These are phyloP conservation scores for Rubus idaeus DNA, from an alignment of 306 rosid genomes.

Conservation along the genomic window DNA sequence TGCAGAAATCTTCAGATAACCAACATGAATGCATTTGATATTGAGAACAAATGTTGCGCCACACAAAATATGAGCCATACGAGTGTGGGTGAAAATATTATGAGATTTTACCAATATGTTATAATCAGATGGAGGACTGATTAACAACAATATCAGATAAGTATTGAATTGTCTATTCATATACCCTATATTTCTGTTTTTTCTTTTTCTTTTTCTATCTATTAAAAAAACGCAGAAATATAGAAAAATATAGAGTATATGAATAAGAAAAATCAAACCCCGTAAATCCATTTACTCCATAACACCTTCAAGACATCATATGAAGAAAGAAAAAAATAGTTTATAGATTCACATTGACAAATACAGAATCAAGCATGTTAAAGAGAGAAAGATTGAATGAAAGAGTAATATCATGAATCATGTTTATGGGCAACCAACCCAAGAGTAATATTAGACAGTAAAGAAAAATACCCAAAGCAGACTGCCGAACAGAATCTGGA, in stretches of 20 bases:
- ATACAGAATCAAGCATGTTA: background rate
- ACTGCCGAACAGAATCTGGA: constrained; percentile 61
- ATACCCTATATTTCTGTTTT: too few species aligned
- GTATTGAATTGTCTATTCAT: background rate
- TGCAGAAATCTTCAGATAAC: background rate
- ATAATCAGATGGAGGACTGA: background rate
- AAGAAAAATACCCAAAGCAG: constrained; percentile 47
- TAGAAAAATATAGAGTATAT: background rate
- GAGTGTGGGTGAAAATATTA: background rate
- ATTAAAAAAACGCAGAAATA: background rate
- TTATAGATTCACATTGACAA: background rate
- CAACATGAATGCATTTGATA: background rate
- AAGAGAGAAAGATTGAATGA: background rate
- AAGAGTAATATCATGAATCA: background rate
- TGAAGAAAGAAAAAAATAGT: background rate
- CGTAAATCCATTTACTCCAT: background rate
- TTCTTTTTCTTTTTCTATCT: too few species aligned
- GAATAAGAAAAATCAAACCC: background rate
- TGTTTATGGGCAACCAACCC: background rate
- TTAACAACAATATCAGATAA: background rate
- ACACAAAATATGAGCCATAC: constrained; percentile 5
- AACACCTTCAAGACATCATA: background rate
- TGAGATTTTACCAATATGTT: background rate
- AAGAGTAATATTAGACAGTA: background rate
- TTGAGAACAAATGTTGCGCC: background rate